phyloP scores from a whole-genome alignment of 495 filamentous ascomycete genomes.

The Penicillium coffeae region DNA sequence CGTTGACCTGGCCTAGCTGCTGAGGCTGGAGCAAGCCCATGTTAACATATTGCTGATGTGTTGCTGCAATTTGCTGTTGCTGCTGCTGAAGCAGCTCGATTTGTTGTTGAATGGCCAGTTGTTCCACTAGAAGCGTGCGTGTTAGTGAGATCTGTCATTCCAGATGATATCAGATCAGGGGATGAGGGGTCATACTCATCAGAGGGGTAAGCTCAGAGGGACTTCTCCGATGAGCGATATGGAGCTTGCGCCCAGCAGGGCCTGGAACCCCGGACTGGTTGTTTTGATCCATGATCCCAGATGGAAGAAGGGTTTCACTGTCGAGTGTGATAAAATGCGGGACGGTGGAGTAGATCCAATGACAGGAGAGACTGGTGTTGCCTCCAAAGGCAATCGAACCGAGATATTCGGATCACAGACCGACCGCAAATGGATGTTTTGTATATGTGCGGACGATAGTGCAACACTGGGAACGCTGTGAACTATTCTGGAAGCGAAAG shows the following conservation, averaged over 20 bases:
- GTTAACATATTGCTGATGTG: constrained; percentile 94
- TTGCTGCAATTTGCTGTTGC: constrained; percentile 94
- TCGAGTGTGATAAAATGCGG: constrained; percentile 21
- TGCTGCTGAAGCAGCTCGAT: constrained; percentile 97
- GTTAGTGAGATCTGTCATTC: constrained; percentile 6
- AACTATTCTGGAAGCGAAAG: constrained; percentile 28
- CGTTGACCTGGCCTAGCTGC: constrained; percentile 65
- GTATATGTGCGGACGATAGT: constrained; percentile 20
- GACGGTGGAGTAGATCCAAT: constrained; percentile 12
- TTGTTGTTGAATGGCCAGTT: constrained; percentile 97
- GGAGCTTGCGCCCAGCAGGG: constrained; percentile 82
- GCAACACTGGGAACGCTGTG: constrained; percentile 16
- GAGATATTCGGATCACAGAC: constrained; percentile 21
- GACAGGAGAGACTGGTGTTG: constrained; percentile 22
- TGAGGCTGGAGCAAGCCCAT: constrained; percentile 88
- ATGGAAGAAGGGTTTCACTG: constrained; percentile 19
- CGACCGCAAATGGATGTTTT: constrained; percentile 20
- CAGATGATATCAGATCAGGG: constrained; percentile 2
- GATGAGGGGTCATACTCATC: constrained; percentile 79
- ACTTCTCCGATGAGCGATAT: constrained; percentile 96
- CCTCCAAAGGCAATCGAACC: constrained; percentile 24
- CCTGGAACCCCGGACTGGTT: constrained; percentile 73
- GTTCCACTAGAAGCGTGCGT: constrained; percentile 68
- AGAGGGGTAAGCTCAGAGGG: constrained; percentile 96
- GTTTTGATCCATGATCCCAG: constrained; percentile 74